phyloP scores from a whole-genome alignment of 2,329 filamentous ascomycete species.

The Ascochyta lentis region DNA sequence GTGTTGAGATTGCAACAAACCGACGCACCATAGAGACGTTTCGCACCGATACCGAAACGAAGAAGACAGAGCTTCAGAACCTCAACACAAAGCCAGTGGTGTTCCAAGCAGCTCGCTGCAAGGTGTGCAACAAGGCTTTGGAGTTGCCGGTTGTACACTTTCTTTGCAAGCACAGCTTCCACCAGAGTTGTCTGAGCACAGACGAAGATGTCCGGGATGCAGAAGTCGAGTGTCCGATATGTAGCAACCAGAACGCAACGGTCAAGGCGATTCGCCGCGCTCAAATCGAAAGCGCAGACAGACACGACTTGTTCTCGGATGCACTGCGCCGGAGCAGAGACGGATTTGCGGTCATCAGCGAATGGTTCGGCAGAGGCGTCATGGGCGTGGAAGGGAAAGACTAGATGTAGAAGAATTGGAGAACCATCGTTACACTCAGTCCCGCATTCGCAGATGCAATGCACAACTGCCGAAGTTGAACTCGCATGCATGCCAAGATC shows the following conservation, averaged over 20 bases:
- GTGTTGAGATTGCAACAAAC: slow-evolving; percentile 84
- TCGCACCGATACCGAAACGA: slow-evolving; percentile 79
- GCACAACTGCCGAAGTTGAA: too few relatives aligned
- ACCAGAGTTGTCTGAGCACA: slow-evolving; percentile 83
- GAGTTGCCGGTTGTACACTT: slow-evolving; percentile 95
- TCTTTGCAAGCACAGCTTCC: slow-evolving; percentile 95
- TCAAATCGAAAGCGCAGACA: slow-evolving; percentile 83
- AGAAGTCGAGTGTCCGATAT: slow-evolving; percentile 83
- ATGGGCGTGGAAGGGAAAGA: slow-evolving; percentile 65
- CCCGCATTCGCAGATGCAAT: too few relatives aligned
- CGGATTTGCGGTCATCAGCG: slow-evolving; percentile 86
- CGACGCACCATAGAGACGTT: slow-evolving; percentile 83
- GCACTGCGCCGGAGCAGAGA: slow-evolving; percentile 80
- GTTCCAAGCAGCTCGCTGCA: slow-evolving; percentile 89
- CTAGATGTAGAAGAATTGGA: slow-evolving; percentile 28
- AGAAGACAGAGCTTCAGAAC: slow-evolving; percentile 78
- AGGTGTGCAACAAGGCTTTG: slow-evolving; percentile 76
- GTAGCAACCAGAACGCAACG: slow-evolving; percentile 82
- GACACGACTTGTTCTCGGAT: slow-evolving; percentile 87
- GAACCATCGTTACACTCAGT: too few relatives aligned
- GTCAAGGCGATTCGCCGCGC: slow-evolving; percentile 85
- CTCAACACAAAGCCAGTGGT: slow-evolving; percentile 81
- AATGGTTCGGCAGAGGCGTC: slow-evolving; percentile 94
- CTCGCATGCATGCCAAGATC: too few relatives aligned
- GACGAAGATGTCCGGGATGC: slow-evolving; percentile 66